These are phyloP conservation scores for Poronia punctata DNA, from an alignment of 495 filamentous ascomycete genomes.

Conservation along the genomic window DNA sequence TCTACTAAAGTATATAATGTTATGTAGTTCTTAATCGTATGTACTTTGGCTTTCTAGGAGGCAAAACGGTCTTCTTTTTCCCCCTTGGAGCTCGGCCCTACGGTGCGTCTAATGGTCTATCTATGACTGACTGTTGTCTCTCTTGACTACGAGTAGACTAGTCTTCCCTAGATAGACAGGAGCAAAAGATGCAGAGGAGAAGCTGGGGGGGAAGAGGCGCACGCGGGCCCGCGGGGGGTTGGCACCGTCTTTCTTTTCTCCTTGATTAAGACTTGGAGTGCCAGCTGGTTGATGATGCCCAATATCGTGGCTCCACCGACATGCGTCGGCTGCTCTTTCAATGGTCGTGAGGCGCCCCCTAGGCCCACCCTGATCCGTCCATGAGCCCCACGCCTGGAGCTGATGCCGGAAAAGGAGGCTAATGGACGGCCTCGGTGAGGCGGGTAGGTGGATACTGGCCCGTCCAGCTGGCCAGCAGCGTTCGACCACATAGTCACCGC, in stretches of 20 bases:
- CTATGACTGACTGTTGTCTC: too few species aligned
- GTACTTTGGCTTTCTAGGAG: too few species aligned
- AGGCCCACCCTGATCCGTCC: conserved; percentile 21
- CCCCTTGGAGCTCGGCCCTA: too few species aligned
- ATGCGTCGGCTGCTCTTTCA: conserved; percentile 24
- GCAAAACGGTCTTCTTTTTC: too few species aligned
- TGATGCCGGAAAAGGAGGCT: conserved; percentile 10
- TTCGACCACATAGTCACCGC: conserved; percentile 30
- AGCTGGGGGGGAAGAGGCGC: conserved; percentile 11
- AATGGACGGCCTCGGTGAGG: conserved; percentile 20
- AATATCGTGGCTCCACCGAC: conserved; percentile 27
- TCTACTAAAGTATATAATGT: too few species aligned
- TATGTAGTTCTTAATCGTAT: too few species aligned
- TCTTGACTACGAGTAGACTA: too few species aligned
- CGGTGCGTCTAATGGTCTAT: too few species aligned
- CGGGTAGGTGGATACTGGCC: conserved; percentile 22
- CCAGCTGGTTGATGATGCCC: conserved; percentile 28
- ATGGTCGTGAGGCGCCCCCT: conserved; percentile 16
- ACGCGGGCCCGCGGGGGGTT: conserved; percentile 13
- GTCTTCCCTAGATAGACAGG: too few species aligned
- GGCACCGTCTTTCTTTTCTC: conserved; percentile 17
- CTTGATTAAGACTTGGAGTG: too few species aligned
- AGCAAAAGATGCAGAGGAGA: conserved; percentile 16
- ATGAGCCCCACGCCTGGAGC: conserved; percentile 15
- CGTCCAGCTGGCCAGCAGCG: conserved; percentile 20